Base-by-base conservation (phyloP, 805 yeast species). In the Yarrowia osloensis region DNA sequence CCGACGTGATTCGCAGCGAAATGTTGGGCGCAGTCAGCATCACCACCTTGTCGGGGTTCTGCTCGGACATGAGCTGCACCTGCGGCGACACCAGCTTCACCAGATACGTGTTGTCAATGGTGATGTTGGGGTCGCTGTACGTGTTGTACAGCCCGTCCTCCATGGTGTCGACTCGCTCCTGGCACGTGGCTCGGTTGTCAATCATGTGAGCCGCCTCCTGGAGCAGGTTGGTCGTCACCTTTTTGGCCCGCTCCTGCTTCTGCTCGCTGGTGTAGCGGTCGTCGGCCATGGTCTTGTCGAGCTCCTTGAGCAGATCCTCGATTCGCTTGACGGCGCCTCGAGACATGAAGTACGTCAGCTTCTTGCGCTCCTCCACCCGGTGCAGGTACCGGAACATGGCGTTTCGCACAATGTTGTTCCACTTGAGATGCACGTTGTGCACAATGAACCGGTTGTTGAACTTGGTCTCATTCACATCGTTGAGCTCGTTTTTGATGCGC, bases 81-180 rank as follows among this genome's bases (percentile, higher is more conserved):
- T 94, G 97, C 0, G 98, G 97, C 29, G 91, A 85, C 6, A 88
- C 79, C 49, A 94, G 80, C 68, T 86, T 86, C 33, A 93, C 81
- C 69, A 87, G 79, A 73, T 86, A 89, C 49, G 89, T 85, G 65
- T 87, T 85, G 47, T 69, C 71, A 1, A 80, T 80, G 39, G 79
- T 77, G 49, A 77, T 74, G 2, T 76, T 37, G 49, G 63, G 63
- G 17, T 63, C 78, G 0, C 77, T 75, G 7, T 76, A 70, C 1
- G 82, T 74, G 6, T 74, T 71, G 68, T 83, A 77, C 39, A 91
- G 75, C 35, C 84, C 86, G 3, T 81, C 79, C 42, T 86, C 85
- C 73, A 88, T 88, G 2, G 62, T 59, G n/a, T 68, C 72, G 61
- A 69, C 67, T 28, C 72, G 40, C 31, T 46, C 68, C 24, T 62